These are phyloP conservation scores for Pleurotus ostreatus DNA, from an alignment of 768 basidiomycete species.

Conservation along the genomic window DNA sequence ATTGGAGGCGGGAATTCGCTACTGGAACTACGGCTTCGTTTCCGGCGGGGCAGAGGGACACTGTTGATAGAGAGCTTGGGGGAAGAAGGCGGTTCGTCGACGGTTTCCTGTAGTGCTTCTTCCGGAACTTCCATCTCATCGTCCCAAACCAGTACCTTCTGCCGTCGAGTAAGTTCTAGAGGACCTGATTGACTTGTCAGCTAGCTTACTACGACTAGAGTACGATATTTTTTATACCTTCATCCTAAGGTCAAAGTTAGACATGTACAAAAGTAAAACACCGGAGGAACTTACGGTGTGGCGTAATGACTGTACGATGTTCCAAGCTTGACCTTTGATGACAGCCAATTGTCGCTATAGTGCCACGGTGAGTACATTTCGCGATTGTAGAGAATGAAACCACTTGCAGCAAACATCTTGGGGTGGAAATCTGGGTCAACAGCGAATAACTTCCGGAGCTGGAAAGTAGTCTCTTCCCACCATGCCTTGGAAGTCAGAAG, in stretches of 20 bases:
- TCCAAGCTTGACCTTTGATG: conserved; percentile 89
- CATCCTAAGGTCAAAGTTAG: conserved; percentile 47
- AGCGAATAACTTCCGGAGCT: conserved; percentile 72
- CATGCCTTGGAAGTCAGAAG: conserved; percentile 78
- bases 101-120: conserved; percentile 38
- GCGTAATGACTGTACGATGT: conserved; percentile 79
- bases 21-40: conserved; percentile 58
- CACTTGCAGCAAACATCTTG: conserved; percentile 78
- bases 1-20: conserved; percentile 75
- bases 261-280: conserved; percentile 1
- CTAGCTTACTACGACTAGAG: no score
- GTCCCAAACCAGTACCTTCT: conserved; percentile 80
- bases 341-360: conserved; percentile 81
- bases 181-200: conserved; percentile 51
- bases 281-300: conserved; percentile 51
- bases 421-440: conserved; percentile 86
- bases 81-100: conserved; percentile 41
- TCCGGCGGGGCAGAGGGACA: conserved; percentile 51
- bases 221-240: conserved; percentile 42
- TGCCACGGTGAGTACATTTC: background rate
- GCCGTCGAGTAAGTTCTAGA: conserved; percentile 81
- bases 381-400: conserved; percentile 1
- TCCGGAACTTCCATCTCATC: conserved; percentile 77
- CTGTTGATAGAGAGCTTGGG: conserved; percentile 61
- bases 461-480: conserved; percentile 87